Base-by-base conservation (phyloP, 2,329 filamentous ascomycete genomes). In the Xylaria sp. region DNA sequence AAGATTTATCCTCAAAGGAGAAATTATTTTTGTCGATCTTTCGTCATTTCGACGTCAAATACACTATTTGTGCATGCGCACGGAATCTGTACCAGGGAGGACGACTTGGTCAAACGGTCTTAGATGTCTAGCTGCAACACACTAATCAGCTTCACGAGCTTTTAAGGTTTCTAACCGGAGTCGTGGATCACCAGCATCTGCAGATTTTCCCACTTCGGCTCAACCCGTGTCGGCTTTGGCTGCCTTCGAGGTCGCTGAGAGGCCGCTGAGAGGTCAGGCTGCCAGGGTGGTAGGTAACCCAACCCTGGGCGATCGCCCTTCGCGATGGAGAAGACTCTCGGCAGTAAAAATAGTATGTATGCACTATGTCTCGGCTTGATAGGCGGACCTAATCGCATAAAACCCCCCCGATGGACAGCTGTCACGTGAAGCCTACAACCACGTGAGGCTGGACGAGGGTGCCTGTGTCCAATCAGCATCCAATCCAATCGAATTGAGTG, bases 371-470 rank as follows among this genome's bases (percentile, higher is more conserved):
- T 57, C 54, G 54, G 54, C 57, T 51, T 51, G 29, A 60, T 57
- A 57, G 58, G 50, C 50, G 35, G 42, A 21, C 40, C 27, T 60
- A 37, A 47, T 50, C 29, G 40, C 48, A 50, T n/a, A n/a, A 10
- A 54, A 25, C 16, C n/a, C 40, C 13, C 13, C 48, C 29, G 29
- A 48, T 47, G 27, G 42, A 47, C n/a, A 50, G 21, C n/a, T 64
- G 47, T 70, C 68, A 70, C 68, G 68, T 69, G 68, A 55, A 59
- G n/a, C 5, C 16, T 47, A 21, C 50, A 61, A 69, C 65, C 68
- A 69, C 68, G 68, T 70, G 68, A 70, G 59, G 63, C 47, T 23
- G 54, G 18, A 57, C 25, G 16, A 48, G 51, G 47, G n/a, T 61
- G 23, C 1, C 40, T n/a, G 55, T 32, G 54, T 27, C 68, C 68